phyloP scores from a whole-genome alignment of 306 rosid genomes.

The Lithocarpus polystachyus region DNA sequence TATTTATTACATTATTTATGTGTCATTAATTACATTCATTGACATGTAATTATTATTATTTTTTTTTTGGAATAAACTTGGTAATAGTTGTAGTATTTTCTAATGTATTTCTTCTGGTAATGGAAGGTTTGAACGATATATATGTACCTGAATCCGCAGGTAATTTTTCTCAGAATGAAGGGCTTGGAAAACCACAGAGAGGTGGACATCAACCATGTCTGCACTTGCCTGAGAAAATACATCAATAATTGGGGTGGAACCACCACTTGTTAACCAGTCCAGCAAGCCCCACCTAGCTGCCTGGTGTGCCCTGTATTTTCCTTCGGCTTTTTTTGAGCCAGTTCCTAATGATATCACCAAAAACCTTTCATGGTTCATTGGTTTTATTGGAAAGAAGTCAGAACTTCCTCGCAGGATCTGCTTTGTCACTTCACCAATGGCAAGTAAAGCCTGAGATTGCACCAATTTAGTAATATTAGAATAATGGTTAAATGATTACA shows the following conservation, averaged over 20 bases:
- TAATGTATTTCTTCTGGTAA: too few relatives aligned
- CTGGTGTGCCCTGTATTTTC: conserved; percentile 19
- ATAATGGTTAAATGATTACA: too few relatives aligned
- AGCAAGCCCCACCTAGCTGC: conserved; percentile 42
- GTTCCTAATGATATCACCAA: conserved; percentile 42
- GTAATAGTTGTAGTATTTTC: too few relatives aligned
- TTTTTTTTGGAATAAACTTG: too few relatives aligned
- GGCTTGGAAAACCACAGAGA: conserved; percentile 33
- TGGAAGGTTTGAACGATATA: background rate
- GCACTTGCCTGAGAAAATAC: conserved; percentile 38
- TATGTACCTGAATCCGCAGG: conserved; percentile 37
- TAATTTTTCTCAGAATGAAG: conserved; percentile 27
- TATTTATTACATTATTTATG: too few relatives aligned
- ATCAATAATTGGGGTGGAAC: conserved; percentile 35
- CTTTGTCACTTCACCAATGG: conserved; percentile 31
- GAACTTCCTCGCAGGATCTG: conserved; percentile 24
- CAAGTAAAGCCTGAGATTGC: conserved; percentile 28
- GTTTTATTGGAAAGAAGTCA: conserved; percentile 30
- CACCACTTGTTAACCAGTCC: conserved; percentile 33
- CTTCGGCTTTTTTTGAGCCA: conserved; percentile 28
- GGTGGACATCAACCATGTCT: conserved; percentile 44
- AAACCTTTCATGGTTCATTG: conserved; percentile 29
- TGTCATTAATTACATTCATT: background rate
- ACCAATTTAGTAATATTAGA: background rate
- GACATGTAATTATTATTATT: background rate